These are phyloP conservation scores for Leccinum truebloodii DNA, from an alignment of 768 basidiomycete genomes.

Conservation along the genomic window DNA sequence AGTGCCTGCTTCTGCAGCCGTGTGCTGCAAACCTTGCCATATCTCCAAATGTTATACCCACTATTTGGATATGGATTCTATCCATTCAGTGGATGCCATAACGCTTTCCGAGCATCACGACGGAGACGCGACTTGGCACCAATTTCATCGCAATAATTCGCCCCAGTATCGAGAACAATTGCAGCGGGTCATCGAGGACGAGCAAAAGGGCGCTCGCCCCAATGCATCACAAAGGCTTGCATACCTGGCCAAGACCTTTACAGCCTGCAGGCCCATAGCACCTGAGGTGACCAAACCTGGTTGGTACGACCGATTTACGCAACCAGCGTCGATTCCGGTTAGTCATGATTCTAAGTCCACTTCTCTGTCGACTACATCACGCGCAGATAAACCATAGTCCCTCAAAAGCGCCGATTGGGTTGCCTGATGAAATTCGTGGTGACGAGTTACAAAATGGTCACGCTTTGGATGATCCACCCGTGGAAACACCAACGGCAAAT, in stretches of 20 bases:
- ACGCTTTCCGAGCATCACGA: slow-evolving; percentile 19
- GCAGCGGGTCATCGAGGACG: slow-evolving; percentile 27
- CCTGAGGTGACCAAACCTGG: slow-evolving; percentile 43
- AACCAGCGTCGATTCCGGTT: slow-evolving; percentile 26
- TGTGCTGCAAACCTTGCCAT: slow-evolving; percentile 43
- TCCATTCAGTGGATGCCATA: slow-evolving; percentile 41
- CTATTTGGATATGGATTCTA: slow-evolving; percentile 33
- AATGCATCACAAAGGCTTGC: slow-evolving; percentile 39
- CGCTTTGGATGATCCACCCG: neutral
- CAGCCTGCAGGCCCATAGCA: slow-evolving; percentile 49
- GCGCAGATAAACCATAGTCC: slow-evolving; percentile 21
- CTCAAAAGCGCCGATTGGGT: slow-evolving; percentile 14
- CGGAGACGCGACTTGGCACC: slow-evolving; percentile 37
- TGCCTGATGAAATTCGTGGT: slow-evolving; percentile 10
- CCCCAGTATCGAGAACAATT: slow-evolving; percentile 17
- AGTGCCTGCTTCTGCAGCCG: slow-evolving; percentile 16
- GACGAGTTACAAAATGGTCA: slow-evolving; percentile 8
- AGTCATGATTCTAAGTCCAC: neutral
- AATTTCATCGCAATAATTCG: slow-evolving; percentile 26
- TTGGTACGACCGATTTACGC: slow-evolving; percentile 57
- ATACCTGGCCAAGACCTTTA: slow-evolving; percentile 49
- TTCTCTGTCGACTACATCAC: slow-evolving; percentile 1
- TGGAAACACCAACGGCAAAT: neutral
- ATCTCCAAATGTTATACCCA: slow-evolving; percentile 38
- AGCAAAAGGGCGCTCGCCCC: slow-evolving; percentile 39